Evolutionary conservation across 208 protist species (phyloP), one percentile per base, ranked within the genome.

Genomic region (Trypanosoma melophagium): DNA sequence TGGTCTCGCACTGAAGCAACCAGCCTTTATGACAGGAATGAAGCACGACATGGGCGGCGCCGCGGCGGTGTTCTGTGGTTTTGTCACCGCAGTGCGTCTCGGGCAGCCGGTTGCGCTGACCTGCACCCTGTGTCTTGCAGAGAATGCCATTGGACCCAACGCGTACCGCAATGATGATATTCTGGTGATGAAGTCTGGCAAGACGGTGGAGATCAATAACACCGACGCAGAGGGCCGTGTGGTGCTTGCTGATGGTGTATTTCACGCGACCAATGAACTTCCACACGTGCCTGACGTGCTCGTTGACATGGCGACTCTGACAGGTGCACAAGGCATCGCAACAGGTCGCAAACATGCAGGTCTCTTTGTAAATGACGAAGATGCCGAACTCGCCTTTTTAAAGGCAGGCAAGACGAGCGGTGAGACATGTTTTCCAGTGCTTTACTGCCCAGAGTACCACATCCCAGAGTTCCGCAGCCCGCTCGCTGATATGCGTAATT

Each of bases 231-330:
- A 96, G 72, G 92, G 93, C 38, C 87, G 93, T 61, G 77, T 97
- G 21, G 86, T 90, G 38, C 81, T 97, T 19, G 89, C 78, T 38
- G 93, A 97, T 66, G 93, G 86, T 57, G 83, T 96, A 24, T 81
- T 73, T 74, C 90, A 96, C 75, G 91, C 90, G 25, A 85, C 79
- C 55, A 74, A 77, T 58, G 81, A 82, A 28, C 76, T 89, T 44
- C 57, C 81, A 56, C 87, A 94, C n/a, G 74, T 79, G 24, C 90
- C 93, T 12, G 76, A 88, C 63, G 61, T 84, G 58, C 12, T 97
- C 45, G 76, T 97, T 51, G 82, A 95, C 71, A 93, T 96, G 80
- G 93, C 93, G 14, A 97, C 93, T 17, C 79, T 97, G 50, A 97
- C 93, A 17, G 93, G 93, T 53, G 89, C 92, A n/a, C 92, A 96